phyloP scores from a whole-genome alignment of 2,329 filamentous ascomycete species.

The Ascochyta rabiei region DNA sequence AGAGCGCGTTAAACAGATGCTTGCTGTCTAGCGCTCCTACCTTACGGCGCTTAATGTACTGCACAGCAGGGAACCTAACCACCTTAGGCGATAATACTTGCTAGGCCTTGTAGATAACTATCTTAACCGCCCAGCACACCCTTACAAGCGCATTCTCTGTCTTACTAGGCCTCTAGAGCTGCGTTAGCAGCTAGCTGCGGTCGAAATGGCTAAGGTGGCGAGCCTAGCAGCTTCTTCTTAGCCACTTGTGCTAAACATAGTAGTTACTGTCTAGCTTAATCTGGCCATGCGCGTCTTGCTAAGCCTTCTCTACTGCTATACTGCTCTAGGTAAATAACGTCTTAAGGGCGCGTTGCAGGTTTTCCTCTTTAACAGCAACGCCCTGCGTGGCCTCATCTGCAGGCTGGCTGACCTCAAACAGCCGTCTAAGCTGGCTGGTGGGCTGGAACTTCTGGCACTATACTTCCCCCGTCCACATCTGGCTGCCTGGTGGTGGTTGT shows the following conservation, averaged over 20 bases:
- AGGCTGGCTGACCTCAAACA: too few relatives aligned
- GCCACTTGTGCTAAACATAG: neutral
- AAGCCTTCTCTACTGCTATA: too few relatives aligned
- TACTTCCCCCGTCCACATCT: too few relatives aligned
- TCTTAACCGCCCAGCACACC: neutral
- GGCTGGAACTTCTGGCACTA: too few relatives aligned
- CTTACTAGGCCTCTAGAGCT: neutral
- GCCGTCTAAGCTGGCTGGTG: too few relatives aligned
- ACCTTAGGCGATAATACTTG: neutral
- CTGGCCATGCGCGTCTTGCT: too few relatives aligned
- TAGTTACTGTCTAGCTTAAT: slow-evolving; percentile 7
- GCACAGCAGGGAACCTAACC: neutral
- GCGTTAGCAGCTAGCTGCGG: neutral
- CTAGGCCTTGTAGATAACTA: slow-evolving; percentile 2
- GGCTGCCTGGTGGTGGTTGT: too few relatives aligned
- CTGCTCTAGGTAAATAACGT: too few relatives aligned
- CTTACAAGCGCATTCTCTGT: neutral
- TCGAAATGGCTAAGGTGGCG: too few relatives aligned
- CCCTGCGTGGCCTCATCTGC: too few relatives aligned
- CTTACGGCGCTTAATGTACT: slow-evolving; percentile 7
- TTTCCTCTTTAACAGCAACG: too few relatives aligned
- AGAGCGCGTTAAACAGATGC: slow-evolving; percentile 1
- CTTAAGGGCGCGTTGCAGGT: too few relatives aligned
- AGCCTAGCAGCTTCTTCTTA: neutral
- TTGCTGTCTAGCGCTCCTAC: slow-evolving; percentile 21